Percentiles rank a stretch among this genome's conserved stretches.
Evolutionary conservation across 441 rosid species (phyloP).

Genomic region (Rhodomyrtus psidioides): DNA sequence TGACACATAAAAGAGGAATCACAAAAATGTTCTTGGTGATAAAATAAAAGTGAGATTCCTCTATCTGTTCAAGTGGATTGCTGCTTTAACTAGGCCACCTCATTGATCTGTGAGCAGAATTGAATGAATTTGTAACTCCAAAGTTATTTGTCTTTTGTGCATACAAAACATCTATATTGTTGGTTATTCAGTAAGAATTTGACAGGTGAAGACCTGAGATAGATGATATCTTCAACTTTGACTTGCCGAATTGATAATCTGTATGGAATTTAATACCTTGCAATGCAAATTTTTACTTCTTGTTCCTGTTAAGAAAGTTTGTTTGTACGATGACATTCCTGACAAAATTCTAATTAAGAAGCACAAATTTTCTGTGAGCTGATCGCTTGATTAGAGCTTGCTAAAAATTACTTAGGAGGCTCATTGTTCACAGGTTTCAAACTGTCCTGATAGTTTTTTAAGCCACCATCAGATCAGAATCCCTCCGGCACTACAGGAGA

Average conservation of each 20-base stretch:
- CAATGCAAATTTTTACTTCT: background rate
- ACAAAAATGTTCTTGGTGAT: background rate
- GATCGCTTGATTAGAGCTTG: background rate
- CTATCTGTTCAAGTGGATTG: background rate
- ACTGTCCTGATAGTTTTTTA: background rate
- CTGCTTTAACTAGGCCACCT: background rate
- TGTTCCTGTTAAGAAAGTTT: background rate
- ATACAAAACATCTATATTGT: constrained; percentile 54
- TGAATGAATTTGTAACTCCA: background rate
- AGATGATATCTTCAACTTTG: constrained; percentile 59
- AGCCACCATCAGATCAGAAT: background rate
- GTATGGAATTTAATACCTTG: constrained; percentile 21
- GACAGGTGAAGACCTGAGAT: constrained; percentile 65
- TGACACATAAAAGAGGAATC: background rate
- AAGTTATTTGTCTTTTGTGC: constrained; percentile 5
- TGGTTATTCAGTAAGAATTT: constrained; percentile 70
- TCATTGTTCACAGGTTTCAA: background rate
- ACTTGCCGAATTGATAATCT: constrained; percentile 80
- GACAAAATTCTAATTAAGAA: background rate
- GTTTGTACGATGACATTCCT: background rate
- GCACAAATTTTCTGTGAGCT: background rate
- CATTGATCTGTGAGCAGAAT: background rate
- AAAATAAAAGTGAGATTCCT: background rate
- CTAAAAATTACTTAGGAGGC: background rate
- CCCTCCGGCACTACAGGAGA: background rate